These are phyloP conservation scores for Thamnidium elegans DNA, from an alignment of 192 early-diverging fungal genomes.

Conservation along the genomic window DNA sequence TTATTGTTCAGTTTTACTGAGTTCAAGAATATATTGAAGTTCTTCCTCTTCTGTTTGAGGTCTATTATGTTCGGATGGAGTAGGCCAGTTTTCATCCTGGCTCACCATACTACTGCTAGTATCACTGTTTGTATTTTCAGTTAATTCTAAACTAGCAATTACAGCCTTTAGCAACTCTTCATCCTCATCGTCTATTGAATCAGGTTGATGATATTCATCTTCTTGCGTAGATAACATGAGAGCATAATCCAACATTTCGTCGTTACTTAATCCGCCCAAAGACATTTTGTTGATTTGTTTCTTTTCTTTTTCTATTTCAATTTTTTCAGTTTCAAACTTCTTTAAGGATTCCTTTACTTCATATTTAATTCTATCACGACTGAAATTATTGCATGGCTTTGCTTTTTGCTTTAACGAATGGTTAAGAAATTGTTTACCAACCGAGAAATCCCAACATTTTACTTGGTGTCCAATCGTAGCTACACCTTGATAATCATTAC, in stretches of 20 bases:
- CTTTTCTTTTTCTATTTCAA: slow-evolving; percentile 19
- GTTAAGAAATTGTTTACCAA: slow-evolving; percentile 30
- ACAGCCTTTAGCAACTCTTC: slow-evolving; percentile 33
- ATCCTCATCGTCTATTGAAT: slow-evolving; percentile 21
- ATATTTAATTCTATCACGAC: slow-evolving; percentile 20
- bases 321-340: slow-evolving; percentile 31
- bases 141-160: slow-evolving; percentile 31
- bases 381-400: not conserved
- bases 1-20: slow-evolving; percentile 24
- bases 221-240: slow-evolving; percentile 47
- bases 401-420: slow-evolving; percentile 13
- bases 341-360: slow-evolving; percentile 35
- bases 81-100: not conserved
- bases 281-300: slow-evolving; percentile 24
- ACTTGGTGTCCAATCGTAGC: slow-evolving; percentile 47
- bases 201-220: not conserved
- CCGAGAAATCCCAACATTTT: slow-evolving; percentile 57
- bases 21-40: slow-evolving; percentile 31
- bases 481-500: slow-evolving; percentile 42
- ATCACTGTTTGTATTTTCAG: not conserved
- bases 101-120: not conserved
- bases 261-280: slow-evolving; percentile 48
- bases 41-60: slow-evolving; percentile 22
- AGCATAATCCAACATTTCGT: slow-evolving; percentile 56
- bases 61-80: slow-evolving; percentile 1